Conservation (phyloP, 257 asterid species). For the Solanum raphanifolium region DNA sequence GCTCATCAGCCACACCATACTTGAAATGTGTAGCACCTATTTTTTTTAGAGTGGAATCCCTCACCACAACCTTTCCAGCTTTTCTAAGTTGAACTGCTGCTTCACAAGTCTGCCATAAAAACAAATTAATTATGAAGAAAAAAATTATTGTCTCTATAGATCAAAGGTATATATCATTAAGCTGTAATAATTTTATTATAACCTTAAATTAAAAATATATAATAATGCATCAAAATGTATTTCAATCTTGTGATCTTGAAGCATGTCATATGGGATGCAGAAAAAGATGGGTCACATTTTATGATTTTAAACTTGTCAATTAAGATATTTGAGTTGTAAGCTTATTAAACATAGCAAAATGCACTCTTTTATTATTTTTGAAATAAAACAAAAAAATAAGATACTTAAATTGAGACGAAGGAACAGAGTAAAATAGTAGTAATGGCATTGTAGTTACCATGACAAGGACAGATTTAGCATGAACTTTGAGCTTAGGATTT, state of each 20-base stretch:
- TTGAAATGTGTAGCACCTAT: slow-evolving; percentile 50
- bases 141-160: background rate
- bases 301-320: background rate
- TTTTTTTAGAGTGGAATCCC: slow-evolving; percentile 56
- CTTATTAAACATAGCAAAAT: background rate
- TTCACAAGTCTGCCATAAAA: slow-evolving; percentile 56
- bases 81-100: slow-evolving; percentile 77
- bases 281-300: background rate
- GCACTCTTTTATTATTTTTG: too few species aligned
- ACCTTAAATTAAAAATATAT: too few species aligned
- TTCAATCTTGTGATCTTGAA: background rate
- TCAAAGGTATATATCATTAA: background rate
- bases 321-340: background rate
- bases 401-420: background rate
- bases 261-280: background rate
- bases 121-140: background rate
- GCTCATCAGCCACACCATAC: slow-evolving; percentile 72
- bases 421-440: too few species aligned
- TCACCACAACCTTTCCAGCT: slow-evolving; percentile 60
- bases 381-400: too few species aligned
- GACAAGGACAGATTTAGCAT: slow-evolving; percentile 69
- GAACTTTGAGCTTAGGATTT: slow-evolving; percentile 73
- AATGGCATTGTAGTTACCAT: slow-evolving; percentile 21
- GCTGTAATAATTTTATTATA: background rate
- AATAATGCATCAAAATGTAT: background rate